phyloP scores from a whole-genome alignment of 257 asterid genomes.

The Solanum paucissectum region DNA sequence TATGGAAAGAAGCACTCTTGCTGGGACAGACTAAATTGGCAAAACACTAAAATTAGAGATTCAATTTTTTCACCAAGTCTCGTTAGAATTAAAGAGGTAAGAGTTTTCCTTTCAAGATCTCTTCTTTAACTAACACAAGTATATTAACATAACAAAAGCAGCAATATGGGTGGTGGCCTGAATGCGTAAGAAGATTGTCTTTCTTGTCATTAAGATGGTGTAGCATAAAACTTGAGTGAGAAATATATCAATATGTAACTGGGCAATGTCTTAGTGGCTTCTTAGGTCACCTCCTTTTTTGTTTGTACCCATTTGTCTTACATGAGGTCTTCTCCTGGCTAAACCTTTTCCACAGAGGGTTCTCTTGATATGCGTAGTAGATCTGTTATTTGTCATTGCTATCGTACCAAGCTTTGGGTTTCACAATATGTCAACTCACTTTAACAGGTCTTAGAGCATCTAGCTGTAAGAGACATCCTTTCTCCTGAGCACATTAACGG shows the following conservation, averaged over 20 bases:
- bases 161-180: neutral
- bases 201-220: neutral
- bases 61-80: neutral
- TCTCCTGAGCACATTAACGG: conserved; percentile 65
- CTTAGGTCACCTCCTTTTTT: neutral
- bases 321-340: neutral
- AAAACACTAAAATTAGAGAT: neutral
- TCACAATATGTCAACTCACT: neutral
- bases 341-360: neutral
- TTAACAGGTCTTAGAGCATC: conserved; percentile 63
- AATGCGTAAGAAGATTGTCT: neutral
- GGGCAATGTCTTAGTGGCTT: neutral
- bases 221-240: neutral
- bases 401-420: neutral
- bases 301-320: neutral
- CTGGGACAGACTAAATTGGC: too few species aligned
- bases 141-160: neutral
- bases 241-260: neutral
- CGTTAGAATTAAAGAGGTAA: neutral
- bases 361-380: neutral
- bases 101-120: neutral
- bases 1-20: too few species aligned
- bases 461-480: conserved; percentile 75
- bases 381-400: neutral
- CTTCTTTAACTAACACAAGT: neutral